phyloP scores from a whole-genome alignment of 495 filamentous ascomycete species.

The Tuber magnatum region DNA sequence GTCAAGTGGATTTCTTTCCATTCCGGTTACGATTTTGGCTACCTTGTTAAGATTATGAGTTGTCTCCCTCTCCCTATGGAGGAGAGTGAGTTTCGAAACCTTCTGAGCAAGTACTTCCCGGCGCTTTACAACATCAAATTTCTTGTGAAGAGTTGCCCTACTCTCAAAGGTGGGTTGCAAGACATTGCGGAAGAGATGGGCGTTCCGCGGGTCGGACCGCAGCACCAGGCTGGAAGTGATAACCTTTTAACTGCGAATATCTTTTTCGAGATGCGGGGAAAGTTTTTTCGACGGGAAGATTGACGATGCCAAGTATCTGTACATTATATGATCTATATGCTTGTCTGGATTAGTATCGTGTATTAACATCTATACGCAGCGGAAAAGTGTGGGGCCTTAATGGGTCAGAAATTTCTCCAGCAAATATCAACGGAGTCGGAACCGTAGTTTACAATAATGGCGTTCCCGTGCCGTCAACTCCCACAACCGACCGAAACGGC shows the following conservation, averaged over 20 bases:
- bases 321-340: constrained; percentile 6
- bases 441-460: constrained; percentile 36
- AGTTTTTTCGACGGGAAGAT: constrained; percentile 79
- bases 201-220: constrained; percentile 72
- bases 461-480: constrained; percentile 31
- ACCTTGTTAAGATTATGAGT: constrained; percentile 84
- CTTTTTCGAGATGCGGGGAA: constrained; percentile 78
- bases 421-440: constrained; percentile 35
- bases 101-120: constrained; percentile 86
- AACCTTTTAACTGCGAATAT: constrained; percentile 86
- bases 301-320: constrained; percentile 48
- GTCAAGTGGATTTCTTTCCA: constrained; percentile 96
- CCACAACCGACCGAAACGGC: constrained; percentile 24
- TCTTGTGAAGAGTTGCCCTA: constrained; percentile 62
- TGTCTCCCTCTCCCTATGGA: constrained; percentile 73
- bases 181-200: constrained; percentile 89
- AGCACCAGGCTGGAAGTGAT: constrained; percentile 87
- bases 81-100: constrained; percentile 74
- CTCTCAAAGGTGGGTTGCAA: constrained; percentile 71
- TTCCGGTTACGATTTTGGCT: constrained; percentile 97
- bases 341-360: not conserved
- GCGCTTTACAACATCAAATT: constrained; percentile 93
- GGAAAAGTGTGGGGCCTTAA: constrained; percentile 42
- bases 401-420: constrained; percentile 31
- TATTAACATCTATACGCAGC: constrained; percentile 10